Base-by-base conservation (phyloP, 768 basidiomycete species). In the Amanita pallidorosea region DNA sequence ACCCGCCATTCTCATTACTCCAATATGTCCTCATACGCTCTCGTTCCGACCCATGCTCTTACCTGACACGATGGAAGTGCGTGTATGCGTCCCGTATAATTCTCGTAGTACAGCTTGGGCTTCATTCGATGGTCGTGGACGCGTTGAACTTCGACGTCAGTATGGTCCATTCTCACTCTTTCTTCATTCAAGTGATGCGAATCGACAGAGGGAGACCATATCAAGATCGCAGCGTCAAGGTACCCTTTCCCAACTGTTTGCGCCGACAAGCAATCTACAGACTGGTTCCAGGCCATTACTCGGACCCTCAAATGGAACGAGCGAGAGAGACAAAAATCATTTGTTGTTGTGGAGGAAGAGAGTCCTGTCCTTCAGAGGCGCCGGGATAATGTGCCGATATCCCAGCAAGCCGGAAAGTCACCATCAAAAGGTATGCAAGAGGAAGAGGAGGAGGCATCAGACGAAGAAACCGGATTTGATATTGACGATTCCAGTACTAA, bases 221-320 rank as follows among this genome's bases (percentile, higher is more conserved):
- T 99, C 71, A 98, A 95, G 69, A 85, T 99, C 52, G 93, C 88
- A 1, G 95, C 96, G 0, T 96, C 93, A 1, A 90, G 85, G 62
- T 99, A 90, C 65, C 96, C 96, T 4, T 98, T 98, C 76, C 96
- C 96, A 6, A 98, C 96, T 3, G 93, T 99, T 5, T 98, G 95
- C 60, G 92, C 91, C 6, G 90, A 96, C 63, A 96, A 94, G 55
- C 94, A 96, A 63, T 96, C 93, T 17, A 90, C 89, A 2, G 96
- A 99, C 62, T 99, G 96, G 96, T 98, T 99, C 81, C 83, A 91
- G 55, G 80, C 95, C 4, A 98, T 99, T 55, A 90, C 91, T 33
- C 80, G 96, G 20, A 99, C 95, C 7, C 73, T 99, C 45, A 95
- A 97, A 65, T 98, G 96, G 96, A 99, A 99, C 69, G 95, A 99